phyloP scores from a whole-genome alignment of 192 early-diverging fungal genomes.

The Coemansia sp. region DNA sequence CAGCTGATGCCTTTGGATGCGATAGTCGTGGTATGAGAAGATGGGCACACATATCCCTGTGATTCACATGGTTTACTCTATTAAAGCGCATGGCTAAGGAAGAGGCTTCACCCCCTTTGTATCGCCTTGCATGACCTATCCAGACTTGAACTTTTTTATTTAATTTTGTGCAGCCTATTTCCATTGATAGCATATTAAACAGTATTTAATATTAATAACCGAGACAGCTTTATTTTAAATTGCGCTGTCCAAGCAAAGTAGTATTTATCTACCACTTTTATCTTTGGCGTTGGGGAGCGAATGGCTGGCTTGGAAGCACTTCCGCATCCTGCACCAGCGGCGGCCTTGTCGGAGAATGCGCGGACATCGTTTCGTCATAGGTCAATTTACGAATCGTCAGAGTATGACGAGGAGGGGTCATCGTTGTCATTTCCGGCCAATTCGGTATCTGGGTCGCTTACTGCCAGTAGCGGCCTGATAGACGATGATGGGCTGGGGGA shows the following conservation, averaged over 20 bases:
- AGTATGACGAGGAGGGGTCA: not conserved
- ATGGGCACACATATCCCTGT: not conserved
- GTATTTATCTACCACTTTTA: not conserved
- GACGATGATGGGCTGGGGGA: slow-evolving; percentile 2
- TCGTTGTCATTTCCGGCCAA: not conserved
- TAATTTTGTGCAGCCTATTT: not conserved
- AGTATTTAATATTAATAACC: not conserved
- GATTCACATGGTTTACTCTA: not conserved
- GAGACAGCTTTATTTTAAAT: not conserved
- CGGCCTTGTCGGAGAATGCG: not conserved
- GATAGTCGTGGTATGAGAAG: not conserved
- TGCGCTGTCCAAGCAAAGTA: not conserved
- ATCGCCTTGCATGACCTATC: not conserved
- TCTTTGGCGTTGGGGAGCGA: not conserved
- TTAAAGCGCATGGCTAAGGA: not conserved
- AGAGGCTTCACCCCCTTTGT: not conserved
- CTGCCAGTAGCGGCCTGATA: slow-evolving; percentile 9
- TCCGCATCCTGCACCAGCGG: not conserved
- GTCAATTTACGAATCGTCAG: slow-evolving; percentile 17
- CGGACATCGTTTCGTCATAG: not conserved
- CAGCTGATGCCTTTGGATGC: not conserved
- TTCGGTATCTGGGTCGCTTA: slow-evolving; percentile 25
- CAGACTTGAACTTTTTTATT: not conserved
- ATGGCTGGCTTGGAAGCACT: not conserved
- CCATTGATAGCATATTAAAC: slow-evolving; percentile 1